These are phyloP conservation scores for Mallotus nudiflorus DNA, from an alignment of 345 rosid species.

Conservation along the genomic window DNA sequence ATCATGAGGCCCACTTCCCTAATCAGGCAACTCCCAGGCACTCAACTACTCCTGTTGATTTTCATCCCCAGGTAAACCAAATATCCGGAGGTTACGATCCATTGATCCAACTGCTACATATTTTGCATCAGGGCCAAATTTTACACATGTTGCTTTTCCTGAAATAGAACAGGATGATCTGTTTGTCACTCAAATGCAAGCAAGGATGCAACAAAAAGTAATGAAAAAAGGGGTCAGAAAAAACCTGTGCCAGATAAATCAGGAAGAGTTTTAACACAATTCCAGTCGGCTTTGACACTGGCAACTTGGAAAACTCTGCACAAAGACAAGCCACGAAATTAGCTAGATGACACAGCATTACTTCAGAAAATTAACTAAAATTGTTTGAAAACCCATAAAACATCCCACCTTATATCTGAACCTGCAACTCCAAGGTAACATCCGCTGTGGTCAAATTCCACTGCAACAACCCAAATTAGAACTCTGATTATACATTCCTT, in stretches of 20 bases:
- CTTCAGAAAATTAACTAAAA: not conserved
- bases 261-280: conserved; percentile 79
- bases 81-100: conserved; percentile 86
- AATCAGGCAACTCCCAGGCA: not conserved
- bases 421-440: conserved; percentile 81
- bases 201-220: too few species aligned
- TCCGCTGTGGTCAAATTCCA: conserved; percentile 93
- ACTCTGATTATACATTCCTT: not conserved
- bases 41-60: conserved; percentile 45
- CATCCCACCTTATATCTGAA: conserved; percentile 81
- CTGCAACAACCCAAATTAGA: conserved; percentile 45
- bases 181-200: not conserved
- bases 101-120: conserved; percentile 85
- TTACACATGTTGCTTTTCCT: conserved; percentile 73
- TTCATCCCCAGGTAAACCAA: conserved; percentile 66
- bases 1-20: not conserved
- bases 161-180: conserved; percentile 13
- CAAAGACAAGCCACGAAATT: not conserved
- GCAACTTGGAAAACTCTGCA: conserved; percentile 85
- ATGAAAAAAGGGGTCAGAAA: not conserved
- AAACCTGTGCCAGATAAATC: conserved; percentile 96
- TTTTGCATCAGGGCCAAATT: conserved; percentile 82
- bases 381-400: conserved; percentile 1
- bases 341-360: not conserved
- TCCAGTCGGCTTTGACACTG: conserved; percentile 94